Percentiles rank a stretch among this genome's conserved stretches.
Conservation (phyloP, 192 early-diverging fungal species). For the Entomortierella lignicola region DNA sequence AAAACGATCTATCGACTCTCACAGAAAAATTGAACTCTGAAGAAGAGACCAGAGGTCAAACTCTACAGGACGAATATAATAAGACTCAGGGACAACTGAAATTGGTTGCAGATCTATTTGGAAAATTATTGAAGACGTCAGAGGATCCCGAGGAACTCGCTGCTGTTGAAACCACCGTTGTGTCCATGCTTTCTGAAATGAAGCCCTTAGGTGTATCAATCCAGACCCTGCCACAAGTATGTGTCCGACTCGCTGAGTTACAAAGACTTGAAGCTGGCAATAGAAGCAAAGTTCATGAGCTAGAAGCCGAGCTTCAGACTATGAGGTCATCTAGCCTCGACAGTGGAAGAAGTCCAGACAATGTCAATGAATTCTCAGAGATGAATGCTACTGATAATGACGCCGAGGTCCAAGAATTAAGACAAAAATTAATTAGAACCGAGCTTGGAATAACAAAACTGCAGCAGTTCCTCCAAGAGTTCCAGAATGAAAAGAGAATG, state of each 20-base stretch:
- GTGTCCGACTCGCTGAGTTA: neutral
- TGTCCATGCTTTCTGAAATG: conserved; percentile 3
- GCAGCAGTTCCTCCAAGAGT: conserved; percentile 47
- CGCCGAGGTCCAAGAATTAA: neutral
- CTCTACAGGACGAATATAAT: neutral
- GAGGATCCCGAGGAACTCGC: conserved; percentile 20
- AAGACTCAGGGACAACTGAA: conserved; percentile 5
- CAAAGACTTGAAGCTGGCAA: neutral
- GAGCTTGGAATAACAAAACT: conserved; percentile 31
- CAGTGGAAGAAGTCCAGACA: no score
- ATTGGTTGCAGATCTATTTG: conserved; percentile 10
- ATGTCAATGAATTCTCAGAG: neutral
- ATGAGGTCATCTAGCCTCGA: neutral
- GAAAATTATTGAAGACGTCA: conserved; percentile 5
- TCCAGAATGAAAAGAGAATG: conserved; percentile 40
- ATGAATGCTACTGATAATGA: neutral
- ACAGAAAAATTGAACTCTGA: neutral
- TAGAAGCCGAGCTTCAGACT: conserved; percentile 1
- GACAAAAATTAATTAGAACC: conserved; percentile 9
- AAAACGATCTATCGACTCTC: neutral
- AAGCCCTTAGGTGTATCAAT: conserved; percentile 7
- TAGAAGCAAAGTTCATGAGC: neutral
- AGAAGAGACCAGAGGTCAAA: neutral
- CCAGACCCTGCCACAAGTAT: neutral
- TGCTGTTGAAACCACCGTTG: conserved; percentile 1